Percentiles rank a stretch among this genome's conserved stretches.
Conservation (phyloP, 768 basidiomycete genomes). For the Pleurotus cornucopiae region DNA sequence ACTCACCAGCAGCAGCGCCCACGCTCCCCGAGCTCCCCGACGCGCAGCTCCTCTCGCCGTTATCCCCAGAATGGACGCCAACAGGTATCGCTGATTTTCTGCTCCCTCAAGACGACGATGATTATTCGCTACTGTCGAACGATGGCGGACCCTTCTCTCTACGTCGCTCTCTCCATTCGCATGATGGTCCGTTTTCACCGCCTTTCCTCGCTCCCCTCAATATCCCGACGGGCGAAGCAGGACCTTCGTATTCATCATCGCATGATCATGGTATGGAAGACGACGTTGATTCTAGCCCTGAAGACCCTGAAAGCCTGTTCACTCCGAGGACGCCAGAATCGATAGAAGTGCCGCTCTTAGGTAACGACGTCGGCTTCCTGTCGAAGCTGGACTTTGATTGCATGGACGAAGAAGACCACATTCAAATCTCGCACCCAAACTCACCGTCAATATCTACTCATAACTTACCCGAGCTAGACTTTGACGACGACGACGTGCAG, state of each 20-base stretch:
- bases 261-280: constrained; percentile 1
- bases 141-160: not conserved
- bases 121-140: constrained; percentile 9
- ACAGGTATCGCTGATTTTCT: constrained; percentile 4
- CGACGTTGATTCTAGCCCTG: constrained; percentile 3
- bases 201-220: constrained; percentile 14
- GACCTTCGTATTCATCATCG: not conserved
- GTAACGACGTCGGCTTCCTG: not conserved
- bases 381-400: constrained; percentile 1
- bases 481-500: constrained; percentile 17
- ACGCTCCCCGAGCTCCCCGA: not conserved
- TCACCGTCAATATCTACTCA: constrained; percentile 25
- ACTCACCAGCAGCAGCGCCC: not conserved
- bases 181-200: not conserved
- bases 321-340: constrained; percentile 4
- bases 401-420: not conserved
- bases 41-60: constrained; percentile 24
- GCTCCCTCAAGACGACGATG: constrained; percentile 12
- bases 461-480: constrained; percentile 22
- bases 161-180: not conserved
- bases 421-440: constrained; percentile 5
- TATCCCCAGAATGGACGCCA: constrained; percentile 28
- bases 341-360: not conserved
- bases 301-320: not conserved
- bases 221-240: constrained; percentile 16